Base-by-base conservation (phyloP, 2,329 filamentous ascomycete genomes). In the Madurella mycetomatis region DNA sequence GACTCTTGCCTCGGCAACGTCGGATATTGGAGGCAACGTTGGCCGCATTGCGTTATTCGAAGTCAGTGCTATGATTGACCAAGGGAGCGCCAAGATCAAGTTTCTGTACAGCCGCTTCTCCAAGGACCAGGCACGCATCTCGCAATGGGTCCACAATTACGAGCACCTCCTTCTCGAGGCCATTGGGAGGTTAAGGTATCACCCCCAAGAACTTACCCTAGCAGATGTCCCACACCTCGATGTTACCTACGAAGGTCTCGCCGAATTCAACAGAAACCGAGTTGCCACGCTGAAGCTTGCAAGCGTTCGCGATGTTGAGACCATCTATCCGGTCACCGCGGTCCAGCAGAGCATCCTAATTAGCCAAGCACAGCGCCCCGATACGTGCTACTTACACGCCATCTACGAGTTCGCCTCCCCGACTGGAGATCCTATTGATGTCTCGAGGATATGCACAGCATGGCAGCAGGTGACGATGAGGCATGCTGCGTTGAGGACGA, bases 41-140 rank as follows among this genome's bases (percentile, higher is more conserved):
- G 74, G 75, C 5, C 73, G 78, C 9, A 73, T 79, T 9, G 74
- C 78, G 0, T 58, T 79, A 0, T 80, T 81, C 12, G 79, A 82
- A 56, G 66, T 80, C 3, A 76, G 73, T 1, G 71, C 76, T n/a
- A 70, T 71, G 54, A 65, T 78, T 12, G 74, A 79, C 37, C 69
- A 74, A 18, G 76, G 73, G 17, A 66, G 69, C 30, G 73, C 75
- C 2, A 74, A 71, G 32, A 62, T 81, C 49, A 75, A 76, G 34
- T 70, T 80, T 19, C 60, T 75, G 0, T 79, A 76, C 62, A 76
- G 73, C 59, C 67, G 65, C 7, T 65, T 69, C 16, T 73, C 74
- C 9, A 69, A 62, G 8, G 72, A 76, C 50, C 72, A 73, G 42
- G 67, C 73, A 4, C 70, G 69, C 45, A 76, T 81, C 46, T 62